Evolutionary conservation across 2,329 filamentous ascomycete species (phyloP).

Genomic region (Aspergillus phoenicis): DNA sequence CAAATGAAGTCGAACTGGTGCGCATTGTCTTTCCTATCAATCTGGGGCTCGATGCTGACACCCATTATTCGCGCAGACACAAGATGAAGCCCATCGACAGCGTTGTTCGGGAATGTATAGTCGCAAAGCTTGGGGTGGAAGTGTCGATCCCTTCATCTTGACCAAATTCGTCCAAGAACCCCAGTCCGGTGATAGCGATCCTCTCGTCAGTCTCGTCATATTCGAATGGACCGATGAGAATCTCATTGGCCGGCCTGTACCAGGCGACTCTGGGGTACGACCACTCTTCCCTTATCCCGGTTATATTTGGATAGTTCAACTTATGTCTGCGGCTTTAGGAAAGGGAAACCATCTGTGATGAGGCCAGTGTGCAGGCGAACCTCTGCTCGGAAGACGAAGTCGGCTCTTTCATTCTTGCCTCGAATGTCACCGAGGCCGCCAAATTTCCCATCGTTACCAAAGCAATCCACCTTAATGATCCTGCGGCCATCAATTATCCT

Average conservation of each 20-base stretch:
- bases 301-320: conserved; percentile 16
- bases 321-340: conserved; percentile 42
- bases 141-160: conserved; percentile 84
- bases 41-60: neutral
- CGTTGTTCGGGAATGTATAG: conserved; percentile 95
- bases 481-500: conserved; percentile 72
- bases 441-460: conserved; percentile 73
- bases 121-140: conserved; percentile 82
- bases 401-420: conserved; percentile 79
- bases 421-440: conserved; percentile 73
- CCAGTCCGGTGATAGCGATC: conserved; percentile 65
- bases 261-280: conserved; percentile 58
- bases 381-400: conserved; percentile 76
- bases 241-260: conserved; percentile 70
- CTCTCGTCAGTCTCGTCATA: conserved; percentile 79
- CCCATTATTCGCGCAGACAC: conserved; percentile 57
- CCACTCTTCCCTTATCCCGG: neutral
- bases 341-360: conserved; percentile 75
- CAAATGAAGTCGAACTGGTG: conserved; percentile 52
- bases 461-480: conserved; percentile 78
- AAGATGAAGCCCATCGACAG: conserved; percentile 75
- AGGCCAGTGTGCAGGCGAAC: conserved; percentile 66
- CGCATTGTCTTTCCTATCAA: conserved; percentile 14
- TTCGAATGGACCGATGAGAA: conserved; percentile 91
- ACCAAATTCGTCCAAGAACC: conserved; percentile 72